Evolutionary conservation across 2,329 filamentous ascomycete genomes (phyloP).

Genomic region (Venturia effusa): DNA sequence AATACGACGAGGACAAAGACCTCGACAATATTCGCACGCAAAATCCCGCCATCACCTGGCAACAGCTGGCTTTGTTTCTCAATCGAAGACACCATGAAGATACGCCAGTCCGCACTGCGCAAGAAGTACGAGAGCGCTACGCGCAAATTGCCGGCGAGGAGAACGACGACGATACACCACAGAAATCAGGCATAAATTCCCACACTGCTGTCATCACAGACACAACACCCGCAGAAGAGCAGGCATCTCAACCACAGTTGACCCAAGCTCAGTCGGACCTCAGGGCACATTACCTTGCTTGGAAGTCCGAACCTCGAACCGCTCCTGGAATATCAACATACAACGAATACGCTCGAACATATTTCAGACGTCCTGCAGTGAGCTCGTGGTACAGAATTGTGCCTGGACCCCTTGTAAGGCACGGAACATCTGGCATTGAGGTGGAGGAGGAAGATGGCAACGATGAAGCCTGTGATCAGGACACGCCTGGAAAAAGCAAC

Average conservation of each 20-base stretch:
- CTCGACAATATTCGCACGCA: not conserved
- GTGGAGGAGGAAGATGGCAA: not conserved
- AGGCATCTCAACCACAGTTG: not conserved
- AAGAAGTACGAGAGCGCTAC: not conserved
- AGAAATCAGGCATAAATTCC: not conserved
- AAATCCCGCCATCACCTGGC: not conserved
- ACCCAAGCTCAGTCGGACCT: not conserved
- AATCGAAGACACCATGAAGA: not conserved
- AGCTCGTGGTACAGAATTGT: not conserved
- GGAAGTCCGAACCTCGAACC: not conserved
- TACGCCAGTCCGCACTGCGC: not conserved
- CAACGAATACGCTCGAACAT: not conserved
- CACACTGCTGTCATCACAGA: not conserved
- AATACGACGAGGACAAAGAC: not conserved
- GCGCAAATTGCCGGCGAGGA: not conserved
- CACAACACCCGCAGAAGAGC: not conserved
- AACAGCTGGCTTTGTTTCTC: not conserved
- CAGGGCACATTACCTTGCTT: not conserved
- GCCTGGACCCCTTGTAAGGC: not conserved
- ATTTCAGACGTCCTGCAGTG: not conserved
- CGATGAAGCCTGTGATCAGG: not conserved
- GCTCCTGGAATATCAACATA: not conserved
- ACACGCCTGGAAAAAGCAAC: not conserved
- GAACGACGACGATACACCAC: not conserved
- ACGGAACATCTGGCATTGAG: not conserved